Evolutionary conservation across 345 rosid genomes (phyloP).

Genomic region (Raphanus sativus): DNA sequence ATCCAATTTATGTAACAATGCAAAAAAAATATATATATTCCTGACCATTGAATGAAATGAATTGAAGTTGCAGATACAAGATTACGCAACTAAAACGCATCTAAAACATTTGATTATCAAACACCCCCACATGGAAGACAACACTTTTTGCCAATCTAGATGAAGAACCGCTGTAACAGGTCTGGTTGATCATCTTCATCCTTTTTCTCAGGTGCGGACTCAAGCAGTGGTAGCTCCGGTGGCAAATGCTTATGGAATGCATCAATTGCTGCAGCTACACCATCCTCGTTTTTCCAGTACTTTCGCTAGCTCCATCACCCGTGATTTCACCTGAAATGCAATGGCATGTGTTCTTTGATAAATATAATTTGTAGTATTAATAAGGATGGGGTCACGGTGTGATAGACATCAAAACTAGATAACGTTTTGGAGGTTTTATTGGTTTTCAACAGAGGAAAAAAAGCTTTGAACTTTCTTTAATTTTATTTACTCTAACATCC

Average conservation of each 20-base stretch:
- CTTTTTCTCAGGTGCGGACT: constrained; percentile 37
- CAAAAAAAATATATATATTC: neutral
- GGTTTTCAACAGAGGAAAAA: too few relatives aligned
- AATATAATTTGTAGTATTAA: neutral
- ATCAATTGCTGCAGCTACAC: constrained; percentile 84
- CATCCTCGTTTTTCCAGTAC: constrained; percentile 89
- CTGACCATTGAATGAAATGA: constrained; percentile 46
- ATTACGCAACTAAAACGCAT: constrained; percentile 4
- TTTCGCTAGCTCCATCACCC: constrained; percentile 67
- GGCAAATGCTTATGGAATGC: constrained; percentile 94
- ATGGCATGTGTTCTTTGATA: neutral
- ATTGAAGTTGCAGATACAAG: constrained; percentile 33
- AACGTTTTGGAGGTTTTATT: too few relatives aligned
- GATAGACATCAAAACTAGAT: too few relatives aligned
- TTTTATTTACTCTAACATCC: neutral
- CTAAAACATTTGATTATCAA: constrained; percentile 12
- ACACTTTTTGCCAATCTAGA: constrained; percentile 66
- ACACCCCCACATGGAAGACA: constrained; percentile 53
- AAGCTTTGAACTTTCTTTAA: neutral
- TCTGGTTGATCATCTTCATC: constrained; percentile 49
- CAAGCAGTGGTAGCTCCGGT: constrained; percentile 56
- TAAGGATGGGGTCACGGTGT: neutral
- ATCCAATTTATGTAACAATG: too few relatives aligned
- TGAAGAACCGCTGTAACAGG: constrained; percentile 64
- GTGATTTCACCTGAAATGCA: constrained; percentile 64